Conservation (phyloP, 768 basidiomycete species). For the Hericium rajendrae region DNA sequence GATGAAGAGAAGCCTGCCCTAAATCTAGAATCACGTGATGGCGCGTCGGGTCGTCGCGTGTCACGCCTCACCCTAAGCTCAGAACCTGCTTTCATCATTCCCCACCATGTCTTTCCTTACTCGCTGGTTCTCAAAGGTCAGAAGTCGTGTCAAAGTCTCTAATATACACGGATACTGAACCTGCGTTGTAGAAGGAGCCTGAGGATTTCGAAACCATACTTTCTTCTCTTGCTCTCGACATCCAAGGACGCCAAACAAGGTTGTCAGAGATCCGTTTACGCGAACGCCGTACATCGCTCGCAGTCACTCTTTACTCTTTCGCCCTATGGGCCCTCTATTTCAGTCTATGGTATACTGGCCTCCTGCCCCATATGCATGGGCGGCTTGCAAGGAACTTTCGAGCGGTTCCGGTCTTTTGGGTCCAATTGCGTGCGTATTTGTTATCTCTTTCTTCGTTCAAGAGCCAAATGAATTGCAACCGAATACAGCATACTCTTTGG, state of each 20-base stretch:
- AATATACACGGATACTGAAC: not conserved
- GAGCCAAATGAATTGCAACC: not conserved
- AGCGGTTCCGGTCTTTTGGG: conserved; percentile 58
- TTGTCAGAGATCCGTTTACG: conserved; percentile 80
- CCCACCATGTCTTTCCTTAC: conserved; percentile 12
- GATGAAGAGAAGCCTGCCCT: too few species aligned
- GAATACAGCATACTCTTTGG: conserved; percentile 57
- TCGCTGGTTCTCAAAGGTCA: conserved; percentile 17
- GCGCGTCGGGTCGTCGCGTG: not conserved
- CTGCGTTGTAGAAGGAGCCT: conserved; percentile 32
- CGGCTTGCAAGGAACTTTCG: conserved; percentile 35
- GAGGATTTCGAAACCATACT: conserved; percentile 77
- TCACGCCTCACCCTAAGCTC: not conserved
- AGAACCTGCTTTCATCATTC: not conserved
- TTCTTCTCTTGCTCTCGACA: conserved; percentile 52
- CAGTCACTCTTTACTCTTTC: conserved; percentile 71
- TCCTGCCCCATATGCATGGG: conserved; percentile 32
- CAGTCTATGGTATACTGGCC: conserved; percentile 60
- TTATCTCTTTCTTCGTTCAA: not conserved
- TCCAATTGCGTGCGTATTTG: conserved; percentile 61
- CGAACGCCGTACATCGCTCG: conserved; percentile 68
- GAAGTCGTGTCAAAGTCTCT: not conserved
- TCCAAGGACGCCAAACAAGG: conserved; percentile 62
- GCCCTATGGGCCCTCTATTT: conserved; percentile 66
- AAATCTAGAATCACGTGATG: not conserved